phyloP scores from a whole-genome alignment of 106 monocot species.

The Apostasia ramifera region DNA sequence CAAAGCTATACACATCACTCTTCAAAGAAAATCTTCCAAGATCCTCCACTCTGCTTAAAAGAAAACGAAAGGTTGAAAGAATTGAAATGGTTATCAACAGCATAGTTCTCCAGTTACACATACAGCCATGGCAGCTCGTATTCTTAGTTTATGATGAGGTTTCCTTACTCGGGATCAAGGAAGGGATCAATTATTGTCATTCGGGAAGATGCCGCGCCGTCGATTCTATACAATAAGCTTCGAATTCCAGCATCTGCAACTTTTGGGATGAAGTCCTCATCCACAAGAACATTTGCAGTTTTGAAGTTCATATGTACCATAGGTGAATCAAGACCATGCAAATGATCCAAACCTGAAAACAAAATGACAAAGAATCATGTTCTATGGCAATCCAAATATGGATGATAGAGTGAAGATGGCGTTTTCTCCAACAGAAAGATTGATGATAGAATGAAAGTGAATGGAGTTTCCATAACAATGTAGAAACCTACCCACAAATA shows the following conservation, averaged over 20 bases:
- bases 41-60: constrained; percentile 42
- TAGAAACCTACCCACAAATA: too few species aligned
- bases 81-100: too few species aligned
- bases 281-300: constrained; percentile 86
- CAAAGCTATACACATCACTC: constrained; percentile 96
- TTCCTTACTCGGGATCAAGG: constrained; percentile 68
- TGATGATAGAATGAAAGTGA: too few species aligned
- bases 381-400: too few species aligned
- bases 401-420: too few species aligned
- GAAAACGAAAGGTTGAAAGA: not conserved
- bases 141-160: too few species aligned
- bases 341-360: constrained; percentile 54
- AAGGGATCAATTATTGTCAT: constrained; percentile 47
- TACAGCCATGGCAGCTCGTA: too few species aligned
- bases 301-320: constrained; percentile 82
- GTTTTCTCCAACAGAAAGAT: too few species aligned
- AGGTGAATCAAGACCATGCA: constrained; percentile 68
- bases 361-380: too few species aligned
- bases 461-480: too few species aligned
- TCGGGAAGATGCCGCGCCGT: constrained; percentile 39
- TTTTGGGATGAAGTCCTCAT: constrained; percentile 87
- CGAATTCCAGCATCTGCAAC: constrained; percentile 82
- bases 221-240: constrained; percentile 46
- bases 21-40: constrained; percentile 46
- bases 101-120: too few species aligned